These are phyloP conservation scores for Nothophytophthora sp. DNA, from an alignment of 352 stramenopile species.

Conservation along the genomic window DNA sequence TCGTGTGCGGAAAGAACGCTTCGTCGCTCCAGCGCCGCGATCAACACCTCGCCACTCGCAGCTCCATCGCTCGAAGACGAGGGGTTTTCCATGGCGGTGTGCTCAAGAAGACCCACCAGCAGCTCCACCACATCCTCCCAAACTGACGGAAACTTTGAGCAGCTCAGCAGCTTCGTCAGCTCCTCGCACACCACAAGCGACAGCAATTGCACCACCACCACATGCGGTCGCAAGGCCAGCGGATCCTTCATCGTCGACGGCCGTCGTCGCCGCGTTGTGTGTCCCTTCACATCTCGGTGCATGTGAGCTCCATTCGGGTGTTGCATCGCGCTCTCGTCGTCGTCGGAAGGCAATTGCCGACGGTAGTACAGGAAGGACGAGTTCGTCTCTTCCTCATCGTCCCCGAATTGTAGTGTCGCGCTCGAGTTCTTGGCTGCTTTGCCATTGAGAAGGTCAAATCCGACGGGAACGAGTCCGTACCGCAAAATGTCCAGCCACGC, in stretches of 20 bases:
- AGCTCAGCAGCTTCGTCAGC: slow-evolving; percentile 45
- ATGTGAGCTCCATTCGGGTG: not conserved
- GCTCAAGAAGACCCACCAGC: slow-evolving; percentile 51
- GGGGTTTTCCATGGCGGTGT: slow-evolving; percentile 41
- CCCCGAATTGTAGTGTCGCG: slow-evolving; percentile 17
- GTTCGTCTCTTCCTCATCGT: slow-evolving; percentile 40
- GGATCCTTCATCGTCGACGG: slow-evolving; percentile 66
- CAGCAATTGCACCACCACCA: slow-evolving; percentile 62
- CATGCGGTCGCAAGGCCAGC: slow-evolving; percentile 50
- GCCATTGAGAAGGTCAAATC: slow-evolving; percentile 50
- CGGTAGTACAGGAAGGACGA: slow-evolving; percentile 57
- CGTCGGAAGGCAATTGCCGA: slow-evolving; percentile 37
- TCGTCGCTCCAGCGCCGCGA: slow-evolving; percentile 63
- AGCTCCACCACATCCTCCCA: slow-evolving; percentile 62
- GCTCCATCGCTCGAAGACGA: slow-evolving; percentile 16
- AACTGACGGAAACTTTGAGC: slow-evolving; percentile 38
- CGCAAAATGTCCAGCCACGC: slow-evolving; percentile 67
- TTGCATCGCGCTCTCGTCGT: slow-evolving; percentile 8
- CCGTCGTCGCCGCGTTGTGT: slow-evolving; percentile 30
- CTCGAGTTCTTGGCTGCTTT: slow-evolving; percentile 6
- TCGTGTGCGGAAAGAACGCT: slow-evolving; percentile 66
- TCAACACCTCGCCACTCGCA: slow-evolving; percentile 32
- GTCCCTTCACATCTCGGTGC: slow-evolving; percentile 3
- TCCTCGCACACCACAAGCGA: slow-evolving; percentile 68
- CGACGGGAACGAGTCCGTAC: slow-evolving; percentile 56